Evolutionary conservation across 2,329 filamentous ascomycete species (phyloP), one percentile per base, ranked within the genome.

Genomic region (Aspergillus neoniger): DNA sequence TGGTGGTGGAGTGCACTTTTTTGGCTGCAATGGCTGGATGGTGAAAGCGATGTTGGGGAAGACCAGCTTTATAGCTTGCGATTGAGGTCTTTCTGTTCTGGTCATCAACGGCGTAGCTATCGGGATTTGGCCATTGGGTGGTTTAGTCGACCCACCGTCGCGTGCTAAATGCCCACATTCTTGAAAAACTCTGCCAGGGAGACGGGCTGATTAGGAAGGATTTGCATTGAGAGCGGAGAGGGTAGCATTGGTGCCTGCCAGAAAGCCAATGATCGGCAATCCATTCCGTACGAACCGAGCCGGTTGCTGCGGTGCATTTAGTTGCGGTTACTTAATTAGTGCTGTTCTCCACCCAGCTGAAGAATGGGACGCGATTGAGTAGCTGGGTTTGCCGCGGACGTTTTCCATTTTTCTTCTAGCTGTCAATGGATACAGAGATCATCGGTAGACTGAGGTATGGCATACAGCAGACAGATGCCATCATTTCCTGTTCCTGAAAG

Each of bases 161-260:
- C 41, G 41, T 44, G 12, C 10, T 19, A n/a, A 14, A 17, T 36
- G 39, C 21, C 39, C 50, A 54, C 30, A 17, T 17, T 23, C 10
- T 44, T 25, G 38, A 49, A 54, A 58, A 53, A 58, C 43, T 39
- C 23, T 38, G 28, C 25, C 19, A n/a, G n/a, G 30, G 17, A 52
- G 50, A 28, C n/a, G n/a, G 9, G 25, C 21, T 53, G 19, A 28
- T 47, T 54, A 32, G 30, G 49, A 48, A 47, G n/a, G 57, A 58
- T 58, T 28, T 5, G 49, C 49, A 36, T 28, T 12, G 49, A 54
- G 47, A 54, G 21, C 57, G 19, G 28, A 36, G 53, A 44, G 39
- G 28, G 39, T 32, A 15, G 23, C n/a, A 32, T 30, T 44, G 43
- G 39, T 21, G 41, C 30, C 41, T 55, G 30, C 53, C 14, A 32